Evolutionary conservation across 108 stramenopile genomes (phyloP).

Genomic region (Nitzschia sp.): DNA sequence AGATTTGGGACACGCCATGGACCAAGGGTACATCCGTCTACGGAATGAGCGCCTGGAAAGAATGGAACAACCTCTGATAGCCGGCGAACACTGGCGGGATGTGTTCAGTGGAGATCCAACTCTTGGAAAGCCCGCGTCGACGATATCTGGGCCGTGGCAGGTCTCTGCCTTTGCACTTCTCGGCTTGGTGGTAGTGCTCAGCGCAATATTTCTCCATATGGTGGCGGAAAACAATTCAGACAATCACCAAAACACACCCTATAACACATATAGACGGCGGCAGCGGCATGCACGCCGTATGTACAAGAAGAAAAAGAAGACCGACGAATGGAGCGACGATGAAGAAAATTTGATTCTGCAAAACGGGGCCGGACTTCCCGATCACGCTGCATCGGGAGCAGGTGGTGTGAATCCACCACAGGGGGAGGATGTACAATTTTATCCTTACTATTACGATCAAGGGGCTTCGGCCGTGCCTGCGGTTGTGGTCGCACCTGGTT

Average conservation of each 20-base stretch:
- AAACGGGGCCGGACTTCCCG: constrained; percentile 10
- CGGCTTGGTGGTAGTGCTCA: constrained; percentile 53
- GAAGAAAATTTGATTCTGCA: constrained; percentile 35
- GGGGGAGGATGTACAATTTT: constrained; percentile 3
- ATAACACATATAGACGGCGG: constrained; percentile 17
- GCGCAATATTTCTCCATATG: constrained; percentile 70
- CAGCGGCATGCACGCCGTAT: constrained; percentile 26
- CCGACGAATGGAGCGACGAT: constrained; percentile 77
- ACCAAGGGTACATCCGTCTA: neutral
- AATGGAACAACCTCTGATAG: constrained; percentile 24
- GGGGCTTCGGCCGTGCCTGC: constrained; percentile 7
- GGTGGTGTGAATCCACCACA: constrained; percentile 3
- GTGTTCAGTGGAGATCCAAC: constrained; percentile 18
- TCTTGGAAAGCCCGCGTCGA: constrained; percentile 3
- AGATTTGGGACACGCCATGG: neutral
- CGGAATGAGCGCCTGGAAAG: constrained; percentile 20
- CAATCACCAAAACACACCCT: neutral
- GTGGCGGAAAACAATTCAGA: constrained; percentile 25
- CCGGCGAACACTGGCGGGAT: constrained; percentile 20
- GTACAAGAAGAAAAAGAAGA: constrained; percentile 59
- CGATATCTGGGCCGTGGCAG: constrained; percentile 47
- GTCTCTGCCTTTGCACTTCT: constrained; percentile 60
- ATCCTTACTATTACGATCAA: constrained; percentile 16
- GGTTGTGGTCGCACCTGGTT: neutral
- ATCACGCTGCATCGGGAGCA: constrained; percentile 28